Percentiles rank a stretch among this genome's conserved stretches.
These are phyloP conservation scores for Cenchrus purpureus DNA, from an alignment of 176 grass and related monocot species.

Conservation along the genomic window DNA sequence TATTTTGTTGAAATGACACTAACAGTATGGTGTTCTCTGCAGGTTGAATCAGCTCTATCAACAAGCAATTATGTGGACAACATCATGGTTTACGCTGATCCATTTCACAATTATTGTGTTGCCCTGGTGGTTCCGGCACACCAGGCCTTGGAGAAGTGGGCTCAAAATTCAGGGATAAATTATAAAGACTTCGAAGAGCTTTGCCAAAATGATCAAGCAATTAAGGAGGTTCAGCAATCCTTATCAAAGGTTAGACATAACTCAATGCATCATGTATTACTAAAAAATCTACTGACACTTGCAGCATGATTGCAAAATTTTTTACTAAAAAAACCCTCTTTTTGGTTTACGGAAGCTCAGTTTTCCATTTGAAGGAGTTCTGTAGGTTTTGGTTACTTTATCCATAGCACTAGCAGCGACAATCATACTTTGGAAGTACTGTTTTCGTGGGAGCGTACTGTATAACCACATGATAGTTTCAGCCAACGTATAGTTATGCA, in stretches of 20 bases:
- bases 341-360: not conserved
- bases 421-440: not conserved
- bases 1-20: constrained; percentile 29
- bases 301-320: not conserved
- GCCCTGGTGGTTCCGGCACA: constrained; percentile 67
- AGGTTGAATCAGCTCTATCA: constrained; percentile 77
- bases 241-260: constrained; percentile 59
- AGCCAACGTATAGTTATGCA: not conserved
- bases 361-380: not conserved
- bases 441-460: not conserved
- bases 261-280: not conserved
- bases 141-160: constrained; percentile 73
- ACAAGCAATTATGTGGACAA: constrained; percentile 76
- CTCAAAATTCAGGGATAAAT: constrained; percentile 51
- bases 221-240: constrained; percentile 78
- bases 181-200: constrained; percentile 60
- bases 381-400: not conserved
- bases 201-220: constrained; percentile 63
- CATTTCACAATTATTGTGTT: constrained; percentile 82
- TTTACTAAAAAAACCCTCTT: not conserved
- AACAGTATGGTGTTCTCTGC: constrained; percentile 3
- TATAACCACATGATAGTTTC: no score
- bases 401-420: not conserved
- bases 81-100: constrained; percentile 86
- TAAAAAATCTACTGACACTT: not conserved